Evolutionary conservation across 208 protist species (phyloP).

Genomic region (Leishmania tropica): DNA sequence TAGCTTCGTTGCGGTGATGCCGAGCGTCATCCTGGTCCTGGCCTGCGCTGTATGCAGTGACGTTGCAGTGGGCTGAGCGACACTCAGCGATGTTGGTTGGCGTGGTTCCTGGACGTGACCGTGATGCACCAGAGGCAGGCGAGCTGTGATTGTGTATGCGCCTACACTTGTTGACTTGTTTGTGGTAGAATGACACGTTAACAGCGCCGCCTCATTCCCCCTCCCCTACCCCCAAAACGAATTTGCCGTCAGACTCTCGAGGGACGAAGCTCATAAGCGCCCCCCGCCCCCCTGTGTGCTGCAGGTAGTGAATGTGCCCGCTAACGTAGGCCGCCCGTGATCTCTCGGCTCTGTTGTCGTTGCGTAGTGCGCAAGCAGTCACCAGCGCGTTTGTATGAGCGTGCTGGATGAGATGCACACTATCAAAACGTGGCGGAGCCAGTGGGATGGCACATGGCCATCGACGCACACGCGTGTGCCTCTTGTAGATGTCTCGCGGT

Average conservation of each 20-base stretch:
- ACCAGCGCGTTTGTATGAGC: neutral
- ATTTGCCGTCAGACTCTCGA: neutral
- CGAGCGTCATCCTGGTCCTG: neutral
- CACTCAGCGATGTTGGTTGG: neutral
- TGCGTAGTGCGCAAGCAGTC: neutral
- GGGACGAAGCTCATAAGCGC: neutral
- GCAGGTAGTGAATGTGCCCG: neutral
- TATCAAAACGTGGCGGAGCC: neutral
- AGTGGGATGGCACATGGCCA: neutral
- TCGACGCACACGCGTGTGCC: neutral
- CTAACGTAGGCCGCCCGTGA: neutral
- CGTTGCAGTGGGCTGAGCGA: neutral
- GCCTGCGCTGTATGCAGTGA: neutral
- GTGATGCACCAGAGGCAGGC: neutral
- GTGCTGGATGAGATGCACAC: neutral
- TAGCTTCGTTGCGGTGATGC: neutral
- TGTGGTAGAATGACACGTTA: neutral
- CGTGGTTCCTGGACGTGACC: neutral
- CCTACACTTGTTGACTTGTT: neutral
- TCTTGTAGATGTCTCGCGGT: neutral
- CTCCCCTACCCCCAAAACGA: neutral
- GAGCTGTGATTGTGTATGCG: neutral
- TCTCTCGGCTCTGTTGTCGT: neutral
- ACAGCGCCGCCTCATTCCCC: neutral
- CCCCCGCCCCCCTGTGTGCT: neutral